These are phyloP conservation scores for Paramecium sonneborni DNA, from an alignment of 73 alveolate species.

Conservation along the genomic window DNA sequence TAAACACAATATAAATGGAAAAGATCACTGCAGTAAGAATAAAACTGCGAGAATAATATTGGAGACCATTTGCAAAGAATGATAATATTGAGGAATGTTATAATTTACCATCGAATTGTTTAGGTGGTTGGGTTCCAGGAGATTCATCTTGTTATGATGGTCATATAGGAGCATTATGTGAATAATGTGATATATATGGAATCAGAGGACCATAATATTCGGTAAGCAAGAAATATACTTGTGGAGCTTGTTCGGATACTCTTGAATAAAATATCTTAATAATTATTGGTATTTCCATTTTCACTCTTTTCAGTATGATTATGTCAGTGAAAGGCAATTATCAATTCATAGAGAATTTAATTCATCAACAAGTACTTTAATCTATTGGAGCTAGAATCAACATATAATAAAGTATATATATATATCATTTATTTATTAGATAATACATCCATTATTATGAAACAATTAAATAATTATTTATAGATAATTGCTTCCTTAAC, in stretches of 20 bases:
- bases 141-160: slow-evolving; percentile 52
- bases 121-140: slow-evolving; percentile 62
- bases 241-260: slow-evolving; percentile 59
- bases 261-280: not conserved
- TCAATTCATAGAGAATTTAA: not conserved
- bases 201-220: slow-evolving; percentile 52
- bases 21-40: slow-evolving; percentile 14
- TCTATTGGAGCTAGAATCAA: not conserved
- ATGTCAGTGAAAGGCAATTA: slow-evolving; percentile 56
- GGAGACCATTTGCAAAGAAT: slow-evolving; percentile 42
- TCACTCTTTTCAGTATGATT: slow-evolving; percentile 33
- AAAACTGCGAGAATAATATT: slow-evolving; percentile 10
- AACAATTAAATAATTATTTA: slow-evolving; percentile 28
- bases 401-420: not conserved
- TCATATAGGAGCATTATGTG: slow-evolving; percentile 65
- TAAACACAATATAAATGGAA: not conserved
- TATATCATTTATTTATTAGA: not conserved
- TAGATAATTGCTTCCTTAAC: not conserved
- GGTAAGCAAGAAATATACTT: slow-evolving; percentile 17
- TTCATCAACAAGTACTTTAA: not conserved
- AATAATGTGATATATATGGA: slow-evolving; percentile 59
- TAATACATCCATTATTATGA: slow-evolving; percentile 54
- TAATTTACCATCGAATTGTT: slow-evolving; percentile 33
- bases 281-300: slow-evolving; percentile 29
- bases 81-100: slow-evolving; percentile 46